A percentile compares a stretch with the other conserved stretches of the same genome.
Conservation (phyloP, 768 basidiomycete species). For the Chalciporus sphaerocephalus region DNA sequence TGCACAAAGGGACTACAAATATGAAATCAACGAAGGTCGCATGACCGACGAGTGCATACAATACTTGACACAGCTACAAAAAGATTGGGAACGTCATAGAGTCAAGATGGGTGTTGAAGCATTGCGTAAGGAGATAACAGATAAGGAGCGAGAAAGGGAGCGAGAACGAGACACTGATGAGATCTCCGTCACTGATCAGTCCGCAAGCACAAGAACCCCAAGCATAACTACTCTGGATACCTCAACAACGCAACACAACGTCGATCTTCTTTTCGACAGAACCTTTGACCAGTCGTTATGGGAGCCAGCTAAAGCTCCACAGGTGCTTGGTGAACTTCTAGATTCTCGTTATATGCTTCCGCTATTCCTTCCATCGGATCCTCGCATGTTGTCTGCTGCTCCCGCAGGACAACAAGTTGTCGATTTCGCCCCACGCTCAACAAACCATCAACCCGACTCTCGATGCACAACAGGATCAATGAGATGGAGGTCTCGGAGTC, state of each 20-base stretch:
- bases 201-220: constrained; percentile 28
- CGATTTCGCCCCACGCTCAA: constrained; percentile 13
- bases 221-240: constrained; percentile 34
- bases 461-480: constrained; percentile 41
- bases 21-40: constrained; percentile 85
- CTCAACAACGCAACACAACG: constrained; percentile 45
- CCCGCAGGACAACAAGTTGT: constrained; percentile 42
- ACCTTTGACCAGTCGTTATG: constrained; percentile 61
- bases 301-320: constrained; percentile 74
- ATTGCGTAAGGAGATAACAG: constrained; percentile 78
- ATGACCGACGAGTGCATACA: constrained; percentile 96
- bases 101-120: constrained; percentile 84
- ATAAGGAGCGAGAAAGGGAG: constrained; percentile 67
- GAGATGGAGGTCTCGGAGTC: constrained; percentile 56
- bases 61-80: constrained; percentile 91
- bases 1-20: constrained; percentile 89
- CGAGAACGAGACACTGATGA: constrained; percentile 34
- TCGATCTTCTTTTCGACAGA: constrained; percentile 80
- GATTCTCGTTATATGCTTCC: constrained; percentile 94
- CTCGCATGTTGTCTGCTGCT: constrained; percentile 67
- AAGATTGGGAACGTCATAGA: constrained; percentile 93
- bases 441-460: constrained; percentile 25
- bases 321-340: constrained; percentile 83
- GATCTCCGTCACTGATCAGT: constrained; percentile 37
- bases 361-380: constrained; percentile 76